Conservation (phyloP, 202 grass and related monocot genomes). For the Elaeis oleifera region DNA sequence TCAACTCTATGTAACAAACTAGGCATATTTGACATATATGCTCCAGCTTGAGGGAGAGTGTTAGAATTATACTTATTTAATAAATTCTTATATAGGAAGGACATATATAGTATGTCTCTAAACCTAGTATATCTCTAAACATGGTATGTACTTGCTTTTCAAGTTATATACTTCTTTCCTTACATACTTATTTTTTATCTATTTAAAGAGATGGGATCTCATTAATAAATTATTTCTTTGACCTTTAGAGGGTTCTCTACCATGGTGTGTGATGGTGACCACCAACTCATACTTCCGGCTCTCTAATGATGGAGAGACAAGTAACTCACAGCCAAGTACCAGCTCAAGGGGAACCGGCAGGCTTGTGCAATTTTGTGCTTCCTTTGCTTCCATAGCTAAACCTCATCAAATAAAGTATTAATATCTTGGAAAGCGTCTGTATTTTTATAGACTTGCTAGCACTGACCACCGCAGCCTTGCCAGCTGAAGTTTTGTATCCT, state of each 20-base stretch:
- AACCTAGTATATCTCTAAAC: too few relatives aligned
- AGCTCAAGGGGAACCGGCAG: conserved; percentile 54
- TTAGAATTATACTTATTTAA: too few relatives aligned
- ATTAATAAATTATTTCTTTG: conserved; percentile 7
- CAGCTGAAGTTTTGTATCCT: conserved; percentile 81
- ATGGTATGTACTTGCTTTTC: too few relatives aligned
- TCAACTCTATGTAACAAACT: too few relatives aligned
- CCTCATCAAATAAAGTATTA: conserved; percentile 92
- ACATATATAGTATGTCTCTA: too few relatives aligned
- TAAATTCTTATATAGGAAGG: too few relatives aligned
- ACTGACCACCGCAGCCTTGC: conserved; percentile 73
- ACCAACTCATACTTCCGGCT: conserved; percentile 79
- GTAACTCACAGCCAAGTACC: conserved; percentile 53
- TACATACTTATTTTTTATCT: too few relatives aligned
- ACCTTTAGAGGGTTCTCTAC: conserved; percentile 50
- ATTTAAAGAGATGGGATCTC: too few relatives aligned
- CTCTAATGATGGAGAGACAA: conserved; percentile 52
- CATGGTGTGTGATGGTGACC: conserved; percentile 80
- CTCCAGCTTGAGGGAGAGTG: too few relatives aligned
- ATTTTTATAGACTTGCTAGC: conserved; percentile 74
- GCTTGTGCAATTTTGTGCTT: conserved; percentile 73
- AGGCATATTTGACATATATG: too few relatives aligned
- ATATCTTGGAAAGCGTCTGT: conserved; percentile 59
- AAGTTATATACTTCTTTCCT: too few relatives aligned
- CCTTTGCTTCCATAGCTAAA: conserved; percentile 78